Evolutionary conservation across 306 rosid genomes (phyloP), one percentile per base, ranked within the genome.

Genomic region (Sicyos baderoa): DNA sequence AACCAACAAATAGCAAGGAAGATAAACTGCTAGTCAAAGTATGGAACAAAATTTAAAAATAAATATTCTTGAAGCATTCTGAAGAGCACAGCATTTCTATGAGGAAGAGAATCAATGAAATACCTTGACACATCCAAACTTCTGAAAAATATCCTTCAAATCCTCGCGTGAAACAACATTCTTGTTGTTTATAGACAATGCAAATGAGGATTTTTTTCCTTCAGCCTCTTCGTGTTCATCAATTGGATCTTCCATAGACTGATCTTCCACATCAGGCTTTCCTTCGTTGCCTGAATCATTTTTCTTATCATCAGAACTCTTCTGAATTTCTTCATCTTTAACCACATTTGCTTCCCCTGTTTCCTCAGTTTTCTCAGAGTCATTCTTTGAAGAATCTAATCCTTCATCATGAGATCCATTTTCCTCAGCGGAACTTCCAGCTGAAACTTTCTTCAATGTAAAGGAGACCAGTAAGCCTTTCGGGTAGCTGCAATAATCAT

Each of bases 161-260:
- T 91, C 97, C 87, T 91, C 97, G 10, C 97, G 91, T 75, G 84
- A 4, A 66, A 91, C 94, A 27, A 91, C 95, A 32, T 89, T 76
- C 95, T 66, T 85, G 84, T 89, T 74, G 62, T 88, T 87, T 72
- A 48, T 87, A 80, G 22, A 87, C 54, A 74, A 35, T 12, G 74
- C 78, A 44, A 82, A 91, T 48, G 84, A 63, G 73, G 54, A 3
- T 71, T 78, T 86, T 73, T 25, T 59, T 9, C 50, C 86, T 68
- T 79, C 89, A 56, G 70, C 63, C 48, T 84, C 83, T 35, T 35
- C 76, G 49, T 53, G 76, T 77, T 78, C 88, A 42, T 63, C 72
- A 50, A 12, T 19, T 16, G 84, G 58, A 49, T 15, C 71, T n/a
- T 79, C 79, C 53, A 71, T 23, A 18, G 68, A 27, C 45, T 79